phyloP scores from a whole-genome alignment of 495 filamentous ascomycete genomes.

The Daldinia vernicosa region DNA sequence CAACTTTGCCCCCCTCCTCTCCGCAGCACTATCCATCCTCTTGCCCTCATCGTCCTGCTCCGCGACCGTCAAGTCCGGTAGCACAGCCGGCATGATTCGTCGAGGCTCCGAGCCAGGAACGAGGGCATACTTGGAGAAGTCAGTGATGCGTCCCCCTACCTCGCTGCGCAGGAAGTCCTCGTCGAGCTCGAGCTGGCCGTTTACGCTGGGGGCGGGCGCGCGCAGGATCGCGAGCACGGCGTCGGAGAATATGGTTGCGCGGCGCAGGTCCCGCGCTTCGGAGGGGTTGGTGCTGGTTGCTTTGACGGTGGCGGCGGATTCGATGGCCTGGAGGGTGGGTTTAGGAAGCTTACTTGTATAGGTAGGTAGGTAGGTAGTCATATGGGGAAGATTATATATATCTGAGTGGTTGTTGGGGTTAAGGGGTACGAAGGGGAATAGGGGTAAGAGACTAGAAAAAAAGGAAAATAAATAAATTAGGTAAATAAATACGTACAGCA shows the following conservation, averaged over 20 bases:
- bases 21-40: constrained; percentile 70
- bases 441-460: neutral
- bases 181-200: constrained; percentile 77
- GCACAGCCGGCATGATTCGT: constrained; percentile 78
- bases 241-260: constrained; percentile 79
- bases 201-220: constrained; percentile 68
- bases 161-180: constrained; percentile 81
- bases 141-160: constrained; percentile 62
- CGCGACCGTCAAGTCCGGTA: constrained; percentile 75
- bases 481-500: constrained; percentile 58
- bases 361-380: neutral
- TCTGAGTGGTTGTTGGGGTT: too few species aligned
- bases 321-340: constrained; percentile 67
- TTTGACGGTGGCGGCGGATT: constrained; percentile 72
- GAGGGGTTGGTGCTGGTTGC: constrained; percentile 44
- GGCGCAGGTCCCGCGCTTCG: constrained; percentile 66
- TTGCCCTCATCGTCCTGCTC: constrained; percentile 87
- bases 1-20: constrained; percentile 38
- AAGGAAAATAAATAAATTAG: neutral
- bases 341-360: too few species aligned
- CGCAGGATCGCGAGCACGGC: constrained; percentile 78
- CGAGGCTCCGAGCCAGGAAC: constrained; percentile 70
- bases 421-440: neutral
- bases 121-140: constrained; percentile 79
- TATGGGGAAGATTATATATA: too few species aligned